Percentiles rank a stretch among this genome's conserved stretches.
phyloP scores from a whole-genome alignment of 495 filamentous ascomycete genomes.

The Tuber indicum region DNA sequence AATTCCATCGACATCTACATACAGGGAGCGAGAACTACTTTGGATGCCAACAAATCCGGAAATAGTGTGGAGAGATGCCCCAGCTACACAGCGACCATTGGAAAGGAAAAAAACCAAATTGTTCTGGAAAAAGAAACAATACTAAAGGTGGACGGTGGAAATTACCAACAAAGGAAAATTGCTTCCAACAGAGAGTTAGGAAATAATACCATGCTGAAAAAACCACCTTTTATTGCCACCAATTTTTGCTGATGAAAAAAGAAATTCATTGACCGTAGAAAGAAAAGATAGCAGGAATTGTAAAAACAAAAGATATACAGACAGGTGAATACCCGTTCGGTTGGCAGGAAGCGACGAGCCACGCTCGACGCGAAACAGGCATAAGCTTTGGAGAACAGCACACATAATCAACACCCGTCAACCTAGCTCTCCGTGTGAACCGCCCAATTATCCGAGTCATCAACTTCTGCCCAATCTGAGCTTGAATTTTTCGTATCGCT shows the following conservation, averaged over 20 bases:
- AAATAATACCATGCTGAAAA: neutral
- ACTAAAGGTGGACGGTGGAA: neutral
- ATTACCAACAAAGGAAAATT: neutral
- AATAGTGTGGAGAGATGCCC: neutral
- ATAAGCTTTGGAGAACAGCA: constrained; percentile 16
- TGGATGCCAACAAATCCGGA: neutral
- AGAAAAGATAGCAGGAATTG: constrained; percentile 9
- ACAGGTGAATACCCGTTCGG: neutral
- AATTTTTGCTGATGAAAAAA: constrained; percentile 4
- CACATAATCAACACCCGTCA: neutral
- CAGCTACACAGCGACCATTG: neutral
- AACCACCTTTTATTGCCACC: neutral
- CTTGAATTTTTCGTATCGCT: constrained; percentile 38
- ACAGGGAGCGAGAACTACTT: neutral
- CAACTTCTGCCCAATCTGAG: constrained; percentile 39
- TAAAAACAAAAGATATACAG: constrained; percentile 4
- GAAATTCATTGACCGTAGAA: constrained; percentile 11
- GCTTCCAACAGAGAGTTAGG: neutral
- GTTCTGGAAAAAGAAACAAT: neutral
- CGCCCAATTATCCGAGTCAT: constrained; percentile 40
- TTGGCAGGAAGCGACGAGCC: neutral
- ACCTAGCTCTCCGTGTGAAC: constrained; percentile 38
- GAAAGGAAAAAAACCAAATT: neutral
- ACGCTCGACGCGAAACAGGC: constrained; percentile 1
- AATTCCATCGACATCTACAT: neutral